Conservation (phyloP, 2,329 filamentous ascomycete species). For the Paracorniculantispora psalliotae region DNA sequence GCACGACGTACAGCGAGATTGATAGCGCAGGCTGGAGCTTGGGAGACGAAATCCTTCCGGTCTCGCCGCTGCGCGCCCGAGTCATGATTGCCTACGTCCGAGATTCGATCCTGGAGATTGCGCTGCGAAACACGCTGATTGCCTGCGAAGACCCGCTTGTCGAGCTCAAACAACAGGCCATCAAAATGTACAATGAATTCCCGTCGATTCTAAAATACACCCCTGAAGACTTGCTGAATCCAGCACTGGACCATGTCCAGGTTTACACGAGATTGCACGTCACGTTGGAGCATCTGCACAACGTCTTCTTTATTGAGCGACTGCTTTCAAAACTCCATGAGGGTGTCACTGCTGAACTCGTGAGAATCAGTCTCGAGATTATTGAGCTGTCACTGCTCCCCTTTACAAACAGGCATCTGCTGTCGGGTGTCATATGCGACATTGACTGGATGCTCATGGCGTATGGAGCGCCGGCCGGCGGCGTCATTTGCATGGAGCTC, state of each 20-base stretch:
- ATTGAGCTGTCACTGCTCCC: conserved; percentile 39
- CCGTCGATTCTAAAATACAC: conserved; percentile 44
- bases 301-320: conserved; percentile 53
- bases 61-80: conserved; percentile 26
- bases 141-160: conserved; percentile 38
- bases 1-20: conserved; percentile 17
- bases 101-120: conserved; percentile 27
- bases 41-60: conserved; percentile 24
- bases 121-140: conserved; percentile 22
- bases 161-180: conserved; percentile 42
- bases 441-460: conserved; percentile 47
- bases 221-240: conserved; percentile 45
- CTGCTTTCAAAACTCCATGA: conserved; percentile 42
- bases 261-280: conserved; percentile 42
- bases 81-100: conserved; percentile 20
- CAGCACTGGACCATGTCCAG: conserved; percentile 34
- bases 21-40: conserved; percentile 36
- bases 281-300: conserved; percentile 46
- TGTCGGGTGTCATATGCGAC: conserved; percentile 33
- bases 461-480: conserved; percentile 42
- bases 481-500: conserved; percentile 45
- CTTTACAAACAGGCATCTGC: conserved; percentile 42
- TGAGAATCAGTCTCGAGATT: conserved; percentile 42
- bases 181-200: conserved; percentile 38
- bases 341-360: conserved; percentile 32